A percentile compares a stretch with the other conserved stretches of the same genome.
These are phyloP conservation scores for Coemansia sp. DNA, from an alignment of 192 early-diverging fungal species.

Conservation along the genomic window DNA sequence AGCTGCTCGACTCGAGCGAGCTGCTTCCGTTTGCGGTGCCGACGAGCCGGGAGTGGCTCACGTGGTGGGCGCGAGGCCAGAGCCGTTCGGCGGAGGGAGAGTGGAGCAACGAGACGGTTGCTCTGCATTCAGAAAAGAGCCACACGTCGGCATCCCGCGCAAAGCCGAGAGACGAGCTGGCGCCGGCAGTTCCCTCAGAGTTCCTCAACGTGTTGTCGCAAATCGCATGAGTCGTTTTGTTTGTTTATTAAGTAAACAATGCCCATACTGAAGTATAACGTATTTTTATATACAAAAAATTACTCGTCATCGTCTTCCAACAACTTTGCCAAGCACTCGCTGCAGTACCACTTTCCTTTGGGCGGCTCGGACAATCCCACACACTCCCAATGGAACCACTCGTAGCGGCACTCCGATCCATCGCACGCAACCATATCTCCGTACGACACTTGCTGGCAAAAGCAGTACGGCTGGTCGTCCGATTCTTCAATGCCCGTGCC, in stretches of 20 bases:
- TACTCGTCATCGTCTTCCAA: conserved; percentile 38
- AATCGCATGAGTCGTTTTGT: conserved; percentile 7
- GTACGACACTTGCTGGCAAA: conserved; percentile 57
- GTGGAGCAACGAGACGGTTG: conserved; percentile 53
- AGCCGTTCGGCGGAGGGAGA: conserved; percentile 12
- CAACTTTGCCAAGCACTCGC: conserved; percentile 48
- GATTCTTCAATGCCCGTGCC: conserved; percentile 47
- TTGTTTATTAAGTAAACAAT: not conserved
- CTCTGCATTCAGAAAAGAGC: conserved; percentile 9
- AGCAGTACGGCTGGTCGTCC: conserved; percentile 57
- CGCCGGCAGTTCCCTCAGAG: conserved; percentile 42
- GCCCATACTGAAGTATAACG: too few species aligned
- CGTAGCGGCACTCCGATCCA: conserved; percentile 44
- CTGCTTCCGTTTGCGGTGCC: conserved; percentile 64
- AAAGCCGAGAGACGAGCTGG: conserved; percentile 25
- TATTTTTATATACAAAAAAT: too few species aligned
- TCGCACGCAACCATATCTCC: conserved; percentile 62
- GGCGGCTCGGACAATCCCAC: conserved; percentile 56
- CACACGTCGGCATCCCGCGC: not conserved
- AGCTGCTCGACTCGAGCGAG: conserved; percentile 58
- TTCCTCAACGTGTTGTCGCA: conserved; percentile 40
- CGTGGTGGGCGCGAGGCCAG: conserved; percentile 38
- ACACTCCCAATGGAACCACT: conserved; percentile 64
- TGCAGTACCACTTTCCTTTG: conserved; percentile 60
- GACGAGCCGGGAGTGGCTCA: conserved; percentile 55